Evolutionary conservation across 176 grass and related monocot genomes (phyloP), one percentile per base, ranked within the genome.

Genomic region (Tillandsia leiboldiana): DNA sequence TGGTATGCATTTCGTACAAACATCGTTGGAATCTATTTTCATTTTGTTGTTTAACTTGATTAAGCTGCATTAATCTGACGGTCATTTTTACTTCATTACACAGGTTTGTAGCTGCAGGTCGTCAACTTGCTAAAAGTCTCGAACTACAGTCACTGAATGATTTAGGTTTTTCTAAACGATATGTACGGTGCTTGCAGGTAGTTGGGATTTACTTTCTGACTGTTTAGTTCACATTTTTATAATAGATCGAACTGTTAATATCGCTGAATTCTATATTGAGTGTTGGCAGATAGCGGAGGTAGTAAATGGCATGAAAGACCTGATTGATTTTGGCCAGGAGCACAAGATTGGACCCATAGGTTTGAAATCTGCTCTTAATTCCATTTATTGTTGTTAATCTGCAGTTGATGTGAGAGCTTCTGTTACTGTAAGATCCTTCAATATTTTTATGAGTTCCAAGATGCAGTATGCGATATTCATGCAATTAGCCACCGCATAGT

Each of bases 221-320:
- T 59, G 56, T 10, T 59, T 59, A 10, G 17, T 59, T 22, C 10
- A 22, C 20, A 42, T 59, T 18, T 59, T 59, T 9, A 59, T 14
- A 59, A n/a, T 20, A 59, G 56, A 59, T 4, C n/a, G n/a, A 5
- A 59, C 15, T 17, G 8, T 59, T 59, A 59, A 6, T 59, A 17
- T 57, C 53, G 15, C 13, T 59, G 56, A 42, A 42, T 42, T 42
- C 20, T 59, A 18, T 71, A 67, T 6, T 72, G 10, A 72, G 48
- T 71, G 27, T 69, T 80, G 11, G 51, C 74, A 99, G 90, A 90
- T 99, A 85, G 90, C 90, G 12, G 95, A 99, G 87, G 90, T 99
- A 69, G 95, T 99, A 67, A 99, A 93, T 88, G 86, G 88, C 80
- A 99, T 99, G 95, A 99, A 99, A 63, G 95, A 90, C 75, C 73